Conservation (phyloP, 2,329 filamentous ascomycete genomes). For the Karstenula rhodostoma region DNA sequence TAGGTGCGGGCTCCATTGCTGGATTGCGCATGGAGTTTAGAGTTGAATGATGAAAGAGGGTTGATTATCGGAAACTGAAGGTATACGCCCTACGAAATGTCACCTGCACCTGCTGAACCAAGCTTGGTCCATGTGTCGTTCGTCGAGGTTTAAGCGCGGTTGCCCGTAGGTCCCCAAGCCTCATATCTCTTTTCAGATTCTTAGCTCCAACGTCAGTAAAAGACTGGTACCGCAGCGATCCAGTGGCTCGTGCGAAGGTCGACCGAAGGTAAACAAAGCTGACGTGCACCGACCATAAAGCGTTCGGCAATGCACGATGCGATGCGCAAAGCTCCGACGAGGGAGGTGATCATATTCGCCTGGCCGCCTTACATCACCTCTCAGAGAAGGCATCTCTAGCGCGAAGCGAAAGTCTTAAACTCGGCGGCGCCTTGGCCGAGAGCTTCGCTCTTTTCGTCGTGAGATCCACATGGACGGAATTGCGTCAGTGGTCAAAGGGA, state of each 20-base stretch:
- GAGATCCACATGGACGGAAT: constrained; percentile 6
- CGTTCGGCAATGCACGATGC: neutral
- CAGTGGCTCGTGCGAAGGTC: neutral
- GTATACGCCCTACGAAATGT: neutral
- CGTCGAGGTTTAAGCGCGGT: neutral
- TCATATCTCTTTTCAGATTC: neutral
- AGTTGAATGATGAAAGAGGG: neutral
- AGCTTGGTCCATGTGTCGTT: neutral
- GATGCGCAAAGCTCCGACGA: neutral
- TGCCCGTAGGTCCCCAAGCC: neutral
- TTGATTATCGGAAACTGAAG: neutral
- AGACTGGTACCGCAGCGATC: neutral
- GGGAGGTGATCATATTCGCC: neutral
- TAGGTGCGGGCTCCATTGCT: neutral
- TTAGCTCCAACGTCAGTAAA: neutral
- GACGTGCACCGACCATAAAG: neutral
- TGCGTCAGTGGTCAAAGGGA: neutral
- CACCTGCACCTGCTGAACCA: neutral
- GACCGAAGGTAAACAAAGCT: neutral
- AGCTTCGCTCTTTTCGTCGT: constrained; percentile 3
- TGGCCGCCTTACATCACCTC: neutral
- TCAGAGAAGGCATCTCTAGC: neutral
- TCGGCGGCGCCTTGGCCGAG: constrained; percentile 7
- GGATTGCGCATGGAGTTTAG: too few relatives aligned
- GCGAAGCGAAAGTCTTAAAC: neutral